Conservation (phyloP, 2,329 filamentous ascomycete genomes). For the Knoxdaviesia capensis region DNA sequence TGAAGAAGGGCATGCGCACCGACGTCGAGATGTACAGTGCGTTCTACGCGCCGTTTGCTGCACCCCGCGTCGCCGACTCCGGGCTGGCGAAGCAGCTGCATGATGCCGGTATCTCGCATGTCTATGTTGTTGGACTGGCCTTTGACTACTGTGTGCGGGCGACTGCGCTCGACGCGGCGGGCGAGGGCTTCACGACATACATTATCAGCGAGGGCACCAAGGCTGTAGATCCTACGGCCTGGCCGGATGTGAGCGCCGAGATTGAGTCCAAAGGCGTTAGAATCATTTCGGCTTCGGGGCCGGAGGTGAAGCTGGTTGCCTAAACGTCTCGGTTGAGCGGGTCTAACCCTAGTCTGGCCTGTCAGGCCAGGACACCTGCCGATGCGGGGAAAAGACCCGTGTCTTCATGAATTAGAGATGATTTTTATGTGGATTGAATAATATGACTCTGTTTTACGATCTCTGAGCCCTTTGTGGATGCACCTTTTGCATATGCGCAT, state of each 20-base stretch:
- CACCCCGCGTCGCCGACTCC: slow-evolving; percentile 37
- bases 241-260: slow-evolving; percentile 32
- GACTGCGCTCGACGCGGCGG: slow-evolving; percentile 59
- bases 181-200: slow-evolving; percentile 56
- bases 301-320: no score
- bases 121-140: slow-evolving; percentile 73
- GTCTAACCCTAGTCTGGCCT: no score
- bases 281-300: no score
- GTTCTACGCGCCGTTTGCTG: slow-evolving; percentile 62
- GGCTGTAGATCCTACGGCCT: slow-evolving; percentile 43
- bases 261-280: slow-evolving; percentile 14
- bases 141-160: slow-evolving; percentile 75
- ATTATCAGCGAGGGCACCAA: slow-evolving; percentile 63
- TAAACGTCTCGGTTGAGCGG: background rate
- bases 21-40: slow-evolving; percentile 86
- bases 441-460: no score
- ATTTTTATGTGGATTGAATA: no score
- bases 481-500: no score
- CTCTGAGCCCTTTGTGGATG: no score
- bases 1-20: slow-evolving; percentile 60
- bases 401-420: no score
- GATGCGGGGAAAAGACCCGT: no score
- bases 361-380: no score
- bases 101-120: slow-evolving; percentile 39
- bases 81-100: slow-evolving; percentile 40